Percentiles rank a stretch among this genome's conserved stretches.
These are phyloP conservation scores for Adansonia grandidieri DNA, from an alignment of 441 rosid species.

Conservation along the genomic window DNA sequence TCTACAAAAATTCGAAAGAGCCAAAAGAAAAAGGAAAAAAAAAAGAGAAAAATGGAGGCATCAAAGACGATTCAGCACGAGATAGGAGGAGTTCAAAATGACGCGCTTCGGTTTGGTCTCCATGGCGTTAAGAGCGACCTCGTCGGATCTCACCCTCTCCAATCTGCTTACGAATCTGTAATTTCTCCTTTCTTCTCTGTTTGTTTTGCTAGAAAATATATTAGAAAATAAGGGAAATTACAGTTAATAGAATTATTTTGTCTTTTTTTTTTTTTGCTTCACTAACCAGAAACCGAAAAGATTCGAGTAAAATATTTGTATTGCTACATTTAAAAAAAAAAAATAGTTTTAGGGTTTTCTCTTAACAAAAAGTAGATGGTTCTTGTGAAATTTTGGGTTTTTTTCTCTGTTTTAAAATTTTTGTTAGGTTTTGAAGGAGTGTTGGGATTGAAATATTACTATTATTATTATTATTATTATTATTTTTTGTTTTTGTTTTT, in stretches of 20 bases:
- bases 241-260: not conserved
- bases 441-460: not conserved
- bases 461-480: no score
- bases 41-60: slow-evolving; percentile 58
- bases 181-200: not conserved
- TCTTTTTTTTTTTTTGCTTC: not conserved
- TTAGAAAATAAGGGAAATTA: not conserved
- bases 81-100: slow-evolving; percentile 69
- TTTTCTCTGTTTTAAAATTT: not conserved
- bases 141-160: slow-evolving; percentile 87
- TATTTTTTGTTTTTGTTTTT: not conserved
- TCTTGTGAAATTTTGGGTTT: not conserved
- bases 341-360: not conserved
- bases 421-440: not conserved
- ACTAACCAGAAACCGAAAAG: not conserved
- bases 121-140: slow-evolving; percentile 84
- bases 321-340: not conserved
- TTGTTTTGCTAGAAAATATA: slow-evolving; percentile 24
- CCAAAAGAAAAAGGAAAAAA: not conserved
- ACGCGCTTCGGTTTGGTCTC: slow-evolving; percentile 79
- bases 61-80: slow-evolving; percentile 66
- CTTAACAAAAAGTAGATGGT: no score
- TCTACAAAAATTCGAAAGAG: no score
- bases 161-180: slow-evolving; percentile 75
- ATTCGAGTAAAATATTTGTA: not conserved